Evolutionary conservation across 345 rosid species (phyloP).

Genomic region (Schrenkiella parvula): DNA sequence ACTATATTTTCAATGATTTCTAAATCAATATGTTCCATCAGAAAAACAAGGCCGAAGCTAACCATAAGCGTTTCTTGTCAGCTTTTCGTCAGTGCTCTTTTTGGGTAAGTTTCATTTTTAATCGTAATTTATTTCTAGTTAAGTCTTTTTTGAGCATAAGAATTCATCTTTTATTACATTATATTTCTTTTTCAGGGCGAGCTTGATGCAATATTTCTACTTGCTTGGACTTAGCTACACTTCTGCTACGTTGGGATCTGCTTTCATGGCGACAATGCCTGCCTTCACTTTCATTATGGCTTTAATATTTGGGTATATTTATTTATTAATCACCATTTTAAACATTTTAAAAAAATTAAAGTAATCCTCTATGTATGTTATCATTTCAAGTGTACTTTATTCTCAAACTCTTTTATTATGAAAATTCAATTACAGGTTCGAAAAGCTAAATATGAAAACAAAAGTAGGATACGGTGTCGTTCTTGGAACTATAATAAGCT

Average conservation of each 20-base stretch:
- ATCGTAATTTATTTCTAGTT: not conserved
- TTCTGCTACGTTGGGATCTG: conserved; percentile 55
- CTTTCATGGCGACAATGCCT: conserved; percentile 57
- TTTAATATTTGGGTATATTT: conserved; percentile 51
- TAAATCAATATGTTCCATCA: conserved; percentile 18
- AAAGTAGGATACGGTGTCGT: conserved; percentile 40
- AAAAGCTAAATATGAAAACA: conserved; percentile 42
- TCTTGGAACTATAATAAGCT: conserved; percentile 44
- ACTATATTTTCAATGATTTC: not conserved
- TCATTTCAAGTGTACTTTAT: not conserved
- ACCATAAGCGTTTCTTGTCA: conserved; percentile 45
- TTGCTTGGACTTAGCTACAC: conserved; percentile 66
- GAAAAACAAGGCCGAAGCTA: conserved; percentile 65
- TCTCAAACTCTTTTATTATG: not conserved
- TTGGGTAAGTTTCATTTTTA: not conserved
- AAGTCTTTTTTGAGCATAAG: not conserved
- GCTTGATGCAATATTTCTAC: conserved; percentile 52
- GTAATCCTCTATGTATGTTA: not conserved
- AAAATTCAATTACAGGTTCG: conserved; percentile 32
- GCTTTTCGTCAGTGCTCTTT: conserved; percentile 41
- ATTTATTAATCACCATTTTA: not conserved
- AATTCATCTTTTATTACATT: not conserved
- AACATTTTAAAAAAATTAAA: not conserved
- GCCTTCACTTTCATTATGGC: conserved; percentile 60
- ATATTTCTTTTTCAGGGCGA: conserved; percentile 41